A percentile compares a stretch with the other conserved stretches of the same genome.
phyloP scores from a whole-genome alignment of 1,284 basidiomycete genomes.

The Singerocomus inundabilis region DNA sequence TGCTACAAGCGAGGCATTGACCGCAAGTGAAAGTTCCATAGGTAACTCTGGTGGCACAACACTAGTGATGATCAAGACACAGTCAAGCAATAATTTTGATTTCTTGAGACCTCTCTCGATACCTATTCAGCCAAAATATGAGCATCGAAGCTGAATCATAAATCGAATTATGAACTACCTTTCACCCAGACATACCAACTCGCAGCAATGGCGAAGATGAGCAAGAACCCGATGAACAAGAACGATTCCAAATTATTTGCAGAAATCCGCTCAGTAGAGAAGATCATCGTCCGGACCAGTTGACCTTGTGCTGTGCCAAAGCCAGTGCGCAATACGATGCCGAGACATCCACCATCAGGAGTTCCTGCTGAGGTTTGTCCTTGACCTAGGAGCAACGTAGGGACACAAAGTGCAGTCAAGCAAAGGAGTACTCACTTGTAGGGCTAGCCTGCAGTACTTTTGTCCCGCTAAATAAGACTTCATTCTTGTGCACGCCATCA shows the following conservation, averaged over 20 bases:
- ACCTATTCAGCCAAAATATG: constrained; percentile 38
- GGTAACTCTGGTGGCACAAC: constrained; percentile 95
- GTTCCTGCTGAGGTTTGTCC: constrained; percentile 54
- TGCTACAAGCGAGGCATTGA: constrained; percentile 91
- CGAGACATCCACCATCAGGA: constrained; percentile 88
- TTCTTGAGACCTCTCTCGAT: constrained; percentile 90
- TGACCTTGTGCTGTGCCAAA: constrained; percentile 96
- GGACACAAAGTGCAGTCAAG: neutral
- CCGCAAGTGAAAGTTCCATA: constrained; percentile 94
- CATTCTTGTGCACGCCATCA: constrained; percentile 82
- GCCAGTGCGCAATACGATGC: constrained; percentile 90
- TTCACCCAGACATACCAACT: constrained; percentile 96
- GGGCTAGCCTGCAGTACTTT: constrained; percentile 85
- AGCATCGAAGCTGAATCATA: neutral
- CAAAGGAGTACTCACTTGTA: constrained; percentile 36
- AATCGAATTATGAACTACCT: constrained; percentile 47
- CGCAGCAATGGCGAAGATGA: constrained; percentile 94
- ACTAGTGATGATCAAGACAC: constrained; percentile 91
- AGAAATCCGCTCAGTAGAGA: constrained; percentile 91
- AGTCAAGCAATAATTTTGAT: constrained; percentile 89
- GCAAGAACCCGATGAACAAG: constrained; percentile 93
- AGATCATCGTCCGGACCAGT: constrained; percentile 96
- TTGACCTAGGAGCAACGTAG: constrained; percentile 30
- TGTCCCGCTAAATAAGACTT: constrained; percentile 90
- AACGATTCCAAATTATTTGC: constrained; percentile 94